phyloP scores from a whole-genome alignment of 2,329 filamentous ascomycete genomes.

The Immersiporthe knoxdaviesiana region DNA sequence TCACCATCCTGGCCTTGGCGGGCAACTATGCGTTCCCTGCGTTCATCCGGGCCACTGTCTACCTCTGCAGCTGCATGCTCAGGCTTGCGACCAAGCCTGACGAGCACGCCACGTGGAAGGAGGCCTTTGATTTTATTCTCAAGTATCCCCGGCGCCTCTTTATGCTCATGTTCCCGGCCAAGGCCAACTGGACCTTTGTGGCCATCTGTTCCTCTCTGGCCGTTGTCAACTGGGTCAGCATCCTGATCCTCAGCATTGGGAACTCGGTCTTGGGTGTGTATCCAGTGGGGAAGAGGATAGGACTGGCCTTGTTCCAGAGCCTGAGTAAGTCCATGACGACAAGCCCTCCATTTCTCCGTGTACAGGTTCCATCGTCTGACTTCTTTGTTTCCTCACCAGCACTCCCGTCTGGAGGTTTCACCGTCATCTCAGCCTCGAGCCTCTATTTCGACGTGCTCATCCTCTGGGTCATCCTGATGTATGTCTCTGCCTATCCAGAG shows the following conservation, averaged over 20 bases:
- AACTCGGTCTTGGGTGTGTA: slow-evolving; percentile 50
- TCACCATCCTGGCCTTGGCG: slow-evolving; percentile 43
- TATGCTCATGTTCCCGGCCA: slow-evolving; percentile 65
- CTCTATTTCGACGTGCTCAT: slow-evolving; percentile 47
- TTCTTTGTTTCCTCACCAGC: slow-evolving; percentile 29
- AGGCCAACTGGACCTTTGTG: slow-evolving; percentile 54
- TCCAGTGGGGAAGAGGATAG: slow-evolving; percentile 48
- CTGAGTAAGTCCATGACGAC: slow-evolving; percentile 19
- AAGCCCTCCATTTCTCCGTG: too few relatives aligned
- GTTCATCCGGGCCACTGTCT: slow-evolving; percentile 44
- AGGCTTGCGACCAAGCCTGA: slow-evolving; percentile 40
- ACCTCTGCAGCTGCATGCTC: slow-evolving; percentile 27
- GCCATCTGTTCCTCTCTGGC: slow-evolving; percentile 51
- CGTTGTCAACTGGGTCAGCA: slow-evolving; percentile 55
- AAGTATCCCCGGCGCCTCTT: slow-evolving; percentile 62
- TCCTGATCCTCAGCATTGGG: slow-evolving; percentile 56
- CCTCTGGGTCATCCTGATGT: slow-evolving; percentile 51
- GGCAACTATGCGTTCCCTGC: slow-evolving; percentile 58
- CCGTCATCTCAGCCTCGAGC: slow-evolving; percentile 53
- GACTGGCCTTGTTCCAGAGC: slow-evolving; percentile 58
- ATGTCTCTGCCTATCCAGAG: slow-evolving; percentile 50
- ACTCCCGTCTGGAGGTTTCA: slow-evolving; percentile 58
- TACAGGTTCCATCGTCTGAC: too few relatives aligned
- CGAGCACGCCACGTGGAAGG: slow-evolving; percentile 43
- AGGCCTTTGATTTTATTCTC: slow-evolving; percentile 53